Evolutionary conservation across 2,329 filamentous ascomycete genomes (phyloP).

Genomic region (Ascochyta rabiei): DNA sequence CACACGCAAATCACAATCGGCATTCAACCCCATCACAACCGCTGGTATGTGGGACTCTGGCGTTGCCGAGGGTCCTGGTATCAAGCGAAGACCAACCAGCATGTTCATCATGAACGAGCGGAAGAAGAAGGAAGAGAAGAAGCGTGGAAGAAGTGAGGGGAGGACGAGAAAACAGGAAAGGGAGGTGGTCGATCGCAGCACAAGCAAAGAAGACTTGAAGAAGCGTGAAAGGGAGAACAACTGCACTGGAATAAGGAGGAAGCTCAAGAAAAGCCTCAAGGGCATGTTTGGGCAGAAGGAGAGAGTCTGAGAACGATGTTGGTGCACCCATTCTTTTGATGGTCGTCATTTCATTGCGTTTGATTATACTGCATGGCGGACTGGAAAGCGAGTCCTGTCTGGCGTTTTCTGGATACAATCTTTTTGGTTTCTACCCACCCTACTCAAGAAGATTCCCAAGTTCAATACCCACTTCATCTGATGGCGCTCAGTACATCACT

Average conservation of each 20-base stretch:
- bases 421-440: background rate
- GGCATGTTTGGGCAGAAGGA: slow-evolving; percentile 10
- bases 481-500: background rate
- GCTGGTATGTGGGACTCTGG: slow-evolving; percentile 47
- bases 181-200: slow-evolving; percentile 10
- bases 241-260: slow-evolving; percentile 3
- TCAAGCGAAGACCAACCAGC: slow-evolving; percentile 42
- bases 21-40: slow-evolving; percentile 43
- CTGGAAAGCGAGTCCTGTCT: slow-evolving; percentile 10
- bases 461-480: slow-evolving; percentile 4
- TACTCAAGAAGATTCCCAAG: background rate
- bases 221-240: slow-evolving; percentile 1
- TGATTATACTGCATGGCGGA: slow-evolving; percentile 6
- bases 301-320: background rate
- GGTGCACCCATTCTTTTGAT: too few relatives aligned
- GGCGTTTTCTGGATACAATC: slow-evolving; percentile 1
- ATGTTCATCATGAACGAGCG: slow-evolving; percentile 43
- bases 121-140: slow-evolving; percentile 37
- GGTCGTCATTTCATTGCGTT: background rate
- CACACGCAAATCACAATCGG: slow-evolving; percentile 36
- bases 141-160: slow-evolving; percentile 35
- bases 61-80: slow-evolving; percentile 31
- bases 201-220: slow-evolving; percentile 12
- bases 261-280: slow-evolving; percentile 7
- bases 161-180: slow-evolving; percentile 27